A percentile compares a stretch with the other conserved stretches of the same genome.
Evolutionary conservation across 1,284 basidiomycete genomes (phyloP).

Genomic region (Sanghuangporus sanghuang): DNA sequence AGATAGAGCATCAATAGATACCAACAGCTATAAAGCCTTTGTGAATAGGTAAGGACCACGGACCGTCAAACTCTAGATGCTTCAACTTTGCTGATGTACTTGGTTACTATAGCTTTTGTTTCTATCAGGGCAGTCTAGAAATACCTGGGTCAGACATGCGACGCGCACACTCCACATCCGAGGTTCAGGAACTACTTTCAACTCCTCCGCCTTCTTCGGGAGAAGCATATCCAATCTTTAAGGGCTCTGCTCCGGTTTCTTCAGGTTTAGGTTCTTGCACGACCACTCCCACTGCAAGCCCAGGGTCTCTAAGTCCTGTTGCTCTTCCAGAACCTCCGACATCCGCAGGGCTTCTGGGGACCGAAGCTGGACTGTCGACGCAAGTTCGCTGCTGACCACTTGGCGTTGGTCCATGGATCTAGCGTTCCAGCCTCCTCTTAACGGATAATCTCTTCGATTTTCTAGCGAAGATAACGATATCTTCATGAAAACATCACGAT

Average conservation of each 20-base stretch:
- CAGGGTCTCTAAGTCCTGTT: neutral
- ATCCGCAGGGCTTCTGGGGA: slow-evolving; percentile 2
- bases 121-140: slow-evolving; percentile 52
- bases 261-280: neutral
- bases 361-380: neutral
- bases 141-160: slow-evolving; percentile 30
- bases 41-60: slow-evolving; percentile 62
- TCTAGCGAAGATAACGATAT: no score
- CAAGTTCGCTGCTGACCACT: neutral
- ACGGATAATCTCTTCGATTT: no score
- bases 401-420: neutral
- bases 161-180: slow-evolving; percentile 51
- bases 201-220: slow-evolving; percentile 16
- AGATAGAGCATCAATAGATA: slow-evolving; percentile 19
- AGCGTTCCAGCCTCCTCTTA: no score
- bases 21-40: slow-evolving; percentile 51
- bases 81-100: neutral
- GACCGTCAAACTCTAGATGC: no score
- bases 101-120: slow-evolving; percentile 55
- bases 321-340: neutral
- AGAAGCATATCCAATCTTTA: slow-evolving; percentile 2
- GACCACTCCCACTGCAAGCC: neutral
- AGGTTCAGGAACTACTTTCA: slow-evolving; percentile 44
- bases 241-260: neutral
- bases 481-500: no score